Base-by-base conservation (phyloP, 129 eudicot genomes). In the carrot (Daucus carota) region DNA sequence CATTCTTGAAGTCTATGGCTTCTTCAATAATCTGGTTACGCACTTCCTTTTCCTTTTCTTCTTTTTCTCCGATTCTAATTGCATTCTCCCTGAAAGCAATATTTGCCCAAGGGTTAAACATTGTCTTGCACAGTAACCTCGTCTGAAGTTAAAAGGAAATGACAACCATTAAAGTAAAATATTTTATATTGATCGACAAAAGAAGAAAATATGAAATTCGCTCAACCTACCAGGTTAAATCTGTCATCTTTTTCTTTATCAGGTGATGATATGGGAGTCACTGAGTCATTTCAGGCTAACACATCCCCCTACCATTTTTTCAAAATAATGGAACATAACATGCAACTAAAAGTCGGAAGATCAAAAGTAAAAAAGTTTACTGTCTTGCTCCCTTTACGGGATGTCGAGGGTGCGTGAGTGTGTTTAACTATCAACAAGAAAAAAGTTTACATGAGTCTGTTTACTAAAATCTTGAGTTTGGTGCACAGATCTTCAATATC, bases 21-120 rank as follows among this genome's bases (percentile, higher is more conserved):
- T 92, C 96, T 74, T 89, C 91, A 73, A 92, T 77, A 31, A 89
- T 92, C 60, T 84, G 89, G 77, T 50, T 86, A 67, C 92, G 84
- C 84, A 84, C 62, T 76, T 87, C 91, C 84, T 87, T 89, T 78
- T 92, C 97, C 80, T 40, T 67, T 76, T 87, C 85, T 81, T 89
- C 96, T 86, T 92, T 92, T 84, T 89, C 97, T 77, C 83, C 96
- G 16, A 87, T 90, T 14, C 84, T 79, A 80, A 89, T 81, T 75
- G 92, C 86, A 81, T 92, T 92, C 54, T 78, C 83, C 76, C 96
- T 92, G 70, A 1, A 63, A 63, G 38, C 15, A 2, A 24, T 11
- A 29, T 36, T 5, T 38, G 22, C 29, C 1, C 29, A 28, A 63
- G 29, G 38, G 18, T 14, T 62, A 29, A 12, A 62, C 11, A 8